These are phyloP conservation scores for Thermomucor indicae-seudaticae DNA, from an alignment of 371 early-diverging fungal genomes.

Conservation along the genomic window DNA sequence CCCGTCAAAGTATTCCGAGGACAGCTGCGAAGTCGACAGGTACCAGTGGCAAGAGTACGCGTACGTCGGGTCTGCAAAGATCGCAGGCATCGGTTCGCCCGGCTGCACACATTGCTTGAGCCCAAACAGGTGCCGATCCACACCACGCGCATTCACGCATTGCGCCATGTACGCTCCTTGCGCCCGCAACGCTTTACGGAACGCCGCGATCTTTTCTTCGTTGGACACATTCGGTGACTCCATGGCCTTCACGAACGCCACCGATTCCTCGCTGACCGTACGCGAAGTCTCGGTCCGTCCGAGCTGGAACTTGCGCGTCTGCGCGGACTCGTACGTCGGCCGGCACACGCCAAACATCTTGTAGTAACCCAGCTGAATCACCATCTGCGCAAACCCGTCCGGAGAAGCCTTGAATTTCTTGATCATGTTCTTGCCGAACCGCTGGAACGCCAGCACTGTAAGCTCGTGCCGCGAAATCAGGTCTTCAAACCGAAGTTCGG, in stretches of 20 bases:
- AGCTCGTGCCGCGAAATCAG: slow-evolving; percentile 77
- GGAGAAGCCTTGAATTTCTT: slow-evolving; percentile 86
- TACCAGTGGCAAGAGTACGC: slow-evolving; percentile 85
- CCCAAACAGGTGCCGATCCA: slow-evolving; percentile 91
- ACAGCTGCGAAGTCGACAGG: slow-evolving; percentile 90
- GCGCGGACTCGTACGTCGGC: slow-evolving; percentile 92
- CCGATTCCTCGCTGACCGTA: slow-evolving; percentile 75
- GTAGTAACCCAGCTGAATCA: slow-evolving; percentile 93
- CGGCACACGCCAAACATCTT: slow-evolving; percentile 75
- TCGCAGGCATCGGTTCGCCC: slow-evolving; percentile 73
- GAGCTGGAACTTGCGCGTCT: slow-evolving; percentile 85
- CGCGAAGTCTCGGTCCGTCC: slow-evolving; percentile 96
- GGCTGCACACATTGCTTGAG: slow-evolving; percentile 53
- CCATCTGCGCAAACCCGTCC: slow-evolving; percentile 95
- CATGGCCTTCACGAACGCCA: slow-evolving; percentile 86
- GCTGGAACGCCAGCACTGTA: slow-evolving; percentile 74
- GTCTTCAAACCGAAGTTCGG: slow-evolving; percentile 69
- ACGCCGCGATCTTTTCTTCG: slow-evolving; percentile 61
- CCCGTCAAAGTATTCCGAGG: slow-evolving; percentile 84
- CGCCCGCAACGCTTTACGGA: slow-evolving; percentile 67
- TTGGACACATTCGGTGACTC: slow-evolving; percentile 50
- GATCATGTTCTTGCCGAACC: slow-evolving; percentile 90
- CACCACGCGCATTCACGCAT: slow-evolving; percentile 80
- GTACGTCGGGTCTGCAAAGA: slow-evolving; percentile 87
- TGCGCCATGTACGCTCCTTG: slow-evolving; percentile 82